These are phyloP conservation scores for Ottelia alismoides DNA, from an alignment of 106 monocot species.

Conservation along the genomic window DNA sequence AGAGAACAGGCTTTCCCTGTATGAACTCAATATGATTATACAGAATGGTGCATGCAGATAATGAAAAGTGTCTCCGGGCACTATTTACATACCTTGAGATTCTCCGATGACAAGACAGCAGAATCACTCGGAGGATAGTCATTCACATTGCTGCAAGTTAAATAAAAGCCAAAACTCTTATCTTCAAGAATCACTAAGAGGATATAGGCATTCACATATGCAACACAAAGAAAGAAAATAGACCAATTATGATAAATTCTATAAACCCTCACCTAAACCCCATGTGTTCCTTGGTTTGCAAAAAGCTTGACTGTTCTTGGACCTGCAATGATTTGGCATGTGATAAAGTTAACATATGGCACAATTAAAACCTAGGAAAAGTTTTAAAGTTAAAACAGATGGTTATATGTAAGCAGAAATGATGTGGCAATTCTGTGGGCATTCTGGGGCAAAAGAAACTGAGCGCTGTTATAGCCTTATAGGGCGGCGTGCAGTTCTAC, in stretches of 20 bases:
- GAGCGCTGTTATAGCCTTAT: no score
- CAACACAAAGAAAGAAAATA: no score
- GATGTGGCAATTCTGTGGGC: no score
- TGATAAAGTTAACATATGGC: no score
- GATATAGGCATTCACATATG: no score
- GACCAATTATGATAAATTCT: neutral
- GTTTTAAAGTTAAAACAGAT: no score
- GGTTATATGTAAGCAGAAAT: no score
- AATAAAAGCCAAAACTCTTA: conserved; percentile 1
- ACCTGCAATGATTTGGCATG: no score
- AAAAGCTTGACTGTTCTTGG: conserved; percentile 72
- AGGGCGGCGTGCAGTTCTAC: no score
- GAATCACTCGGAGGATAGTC: conserved; percentile 79
- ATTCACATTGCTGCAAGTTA: conserved; percentile 57
- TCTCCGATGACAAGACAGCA: conserved; percentile 35
- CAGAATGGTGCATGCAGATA: neutral
- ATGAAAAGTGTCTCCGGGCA: no score
- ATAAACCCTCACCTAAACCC: conserved; percentile 54
- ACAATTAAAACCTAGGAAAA: no score
- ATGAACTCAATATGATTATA: neutral
- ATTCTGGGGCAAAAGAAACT: no score
- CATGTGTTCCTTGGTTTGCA: conserved; percentile 87
- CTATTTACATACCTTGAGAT: conserved; percentile 66
- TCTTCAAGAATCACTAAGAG: neutral
- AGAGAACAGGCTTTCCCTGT: conserved; percentile 42